Percentiles rank a stretch among this genome's conserved stretches.
Evolutionary conservation across 305 asterid genomes (phyloP).

Genomic region (Fraxinus nigra): DNA sequence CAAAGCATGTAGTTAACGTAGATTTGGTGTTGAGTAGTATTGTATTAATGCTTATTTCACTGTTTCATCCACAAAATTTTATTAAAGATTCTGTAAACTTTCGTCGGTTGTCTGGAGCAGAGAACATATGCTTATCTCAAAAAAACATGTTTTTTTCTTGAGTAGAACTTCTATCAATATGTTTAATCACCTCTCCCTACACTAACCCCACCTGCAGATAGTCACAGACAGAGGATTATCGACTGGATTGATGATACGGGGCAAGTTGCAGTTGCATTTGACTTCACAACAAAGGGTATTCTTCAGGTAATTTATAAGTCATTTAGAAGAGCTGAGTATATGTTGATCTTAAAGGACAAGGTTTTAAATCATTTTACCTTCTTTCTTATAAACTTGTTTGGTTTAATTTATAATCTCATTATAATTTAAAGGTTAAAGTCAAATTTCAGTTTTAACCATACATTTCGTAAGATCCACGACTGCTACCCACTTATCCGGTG

Average conservation of each 20-base stretch:
- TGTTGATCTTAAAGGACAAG: not conserved
- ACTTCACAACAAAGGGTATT: constrained; percentile 94
- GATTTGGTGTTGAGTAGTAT: not conserved
- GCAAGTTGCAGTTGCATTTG: constrained; percentile 85
- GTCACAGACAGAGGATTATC: constrained; percentile 83
- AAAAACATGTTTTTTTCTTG: not conserved
- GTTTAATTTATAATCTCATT: not conserved
- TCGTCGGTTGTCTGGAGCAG: not conserved
- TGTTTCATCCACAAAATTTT: not conserved
- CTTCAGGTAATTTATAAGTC: constrained; percentile 59
- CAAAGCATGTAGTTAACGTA: not conserved
- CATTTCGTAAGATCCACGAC: not conserved
- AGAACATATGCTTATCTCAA: constrained; percentile 1
- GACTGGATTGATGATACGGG: constrained; percentile 90
- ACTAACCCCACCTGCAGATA: constrained; percentile 47
- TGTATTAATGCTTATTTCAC: not conserved
- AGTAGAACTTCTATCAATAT: not conserved
- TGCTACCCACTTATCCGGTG: not conserved
- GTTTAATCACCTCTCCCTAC: constrained; percentile 10
- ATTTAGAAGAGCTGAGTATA: not conserved
- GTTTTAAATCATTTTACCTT: not conserved
- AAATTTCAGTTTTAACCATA: not conserved
- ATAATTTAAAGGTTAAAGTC: not conserved
- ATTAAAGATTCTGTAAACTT: not conserved
- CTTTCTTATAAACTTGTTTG: not conserved